Evolutionary conservation across 352 stramenopile genomes (phyloP).

Genomic region (Pythium biforme): DNA sequence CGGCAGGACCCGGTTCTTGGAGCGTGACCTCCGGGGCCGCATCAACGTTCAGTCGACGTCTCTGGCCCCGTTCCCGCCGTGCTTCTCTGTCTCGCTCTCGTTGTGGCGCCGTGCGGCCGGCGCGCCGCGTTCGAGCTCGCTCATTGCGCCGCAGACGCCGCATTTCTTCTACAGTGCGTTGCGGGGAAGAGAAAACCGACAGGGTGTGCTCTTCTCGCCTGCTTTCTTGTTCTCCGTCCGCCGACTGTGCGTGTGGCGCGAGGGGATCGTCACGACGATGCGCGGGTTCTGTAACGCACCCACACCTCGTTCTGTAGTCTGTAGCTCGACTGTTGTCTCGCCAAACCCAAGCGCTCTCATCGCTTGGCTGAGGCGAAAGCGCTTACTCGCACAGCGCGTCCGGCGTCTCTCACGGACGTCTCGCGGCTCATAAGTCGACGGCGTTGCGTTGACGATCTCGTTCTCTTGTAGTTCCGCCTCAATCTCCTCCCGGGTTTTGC

Average conservation of each 20-base stretch:
- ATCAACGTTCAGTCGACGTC: background rate
- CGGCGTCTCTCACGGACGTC: background rate
- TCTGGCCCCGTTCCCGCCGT: background rate
- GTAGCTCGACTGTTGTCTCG: background rate
- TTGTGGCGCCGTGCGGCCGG: background rate
- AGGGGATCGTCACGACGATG: too few species aligned
- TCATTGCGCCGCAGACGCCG: background rate
- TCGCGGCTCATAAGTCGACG: background rate
- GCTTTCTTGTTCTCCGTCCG: too few species aligned
- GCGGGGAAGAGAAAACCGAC: too few species aligned
- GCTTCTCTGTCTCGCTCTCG: background rate
- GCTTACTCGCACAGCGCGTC: background rate
- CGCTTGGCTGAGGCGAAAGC: background rate
- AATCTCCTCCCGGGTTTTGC: background rate
- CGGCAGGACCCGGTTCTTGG: too few species aligned
- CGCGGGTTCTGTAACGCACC: too few species aligned
- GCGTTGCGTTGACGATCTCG: background rate
- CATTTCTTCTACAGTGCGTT: background rate
- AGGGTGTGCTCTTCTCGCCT: too few species aligned
- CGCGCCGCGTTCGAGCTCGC: background rate
- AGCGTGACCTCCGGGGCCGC: background rate
- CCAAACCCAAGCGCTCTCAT: background rate
- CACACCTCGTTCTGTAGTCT: too few species aligned
- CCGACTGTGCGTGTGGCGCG: too few species aligned
- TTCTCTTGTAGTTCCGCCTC: background rate